Evolutionary conservation across 2,329 filamentous ascomycete species (phyloP).

Genomic region (Exophiala spinifera): DNA sequence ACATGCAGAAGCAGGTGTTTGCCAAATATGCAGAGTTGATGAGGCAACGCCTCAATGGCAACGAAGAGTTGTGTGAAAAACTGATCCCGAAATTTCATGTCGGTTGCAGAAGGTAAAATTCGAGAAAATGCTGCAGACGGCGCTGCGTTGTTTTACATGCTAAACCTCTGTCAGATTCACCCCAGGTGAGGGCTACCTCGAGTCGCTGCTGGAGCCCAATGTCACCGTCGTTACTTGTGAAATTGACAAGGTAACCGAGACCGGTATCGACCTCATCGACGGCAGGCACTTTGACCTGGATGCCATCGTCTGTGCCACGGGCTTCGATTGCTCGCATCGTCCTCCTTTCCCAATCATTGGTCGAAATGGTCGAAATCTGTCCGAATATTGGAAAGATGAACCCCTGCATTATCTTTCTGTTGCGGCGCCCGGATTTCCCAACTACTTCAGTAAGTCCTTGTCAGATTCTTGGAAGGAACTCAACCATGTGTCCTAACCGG

Average conservation of each 20-base stretch:
- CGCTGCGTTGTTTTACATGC: conserved; percentile 7
- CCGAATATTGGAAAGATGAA: conserved; percentile 33
- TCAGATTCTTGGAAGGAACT: neutral
- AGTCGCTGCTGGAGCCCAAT: conserved; percentile 23
- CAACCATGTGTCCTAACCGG: too few relatives aligned
- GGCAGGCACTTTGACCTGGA: conserved; percentile 33
- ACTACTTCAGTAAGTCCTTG: conserved; percentile 28
- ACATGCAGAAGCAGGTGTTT: conserved; percentile 11
- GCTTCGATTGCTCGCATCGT: conserved; percentile 1
- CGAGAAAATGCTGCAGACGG: conserved; percentile 8
- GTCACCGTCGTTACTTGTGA: conserved; percentile 16
- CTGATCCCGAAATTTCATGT: conserved; percentile 37
- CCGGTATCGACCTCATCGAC: conserved; percentile 32
- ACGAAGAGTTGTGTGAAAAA: conserved; percentile 33
- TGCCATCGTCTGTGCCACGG: conserved; percentile 17
- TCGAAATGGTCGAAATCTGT: conserved; percentile 19
- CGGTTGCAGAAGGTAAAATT: conserved; percentile 45
- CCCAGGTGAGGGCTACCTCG: conserved; percentile 35
- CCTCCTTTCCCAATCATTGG: neutral
- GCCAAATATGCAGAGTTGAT: conserved; percentile 21
- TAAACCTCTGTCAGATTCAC: conserved; percentile 37
- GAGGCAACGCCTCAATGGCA: conserved; percentile 22
- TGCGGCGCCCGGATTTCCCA: conserved; percentile 46
- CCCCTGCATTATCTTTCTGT: conserved; percentile 44
- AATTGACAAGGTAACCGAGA: conserved; percentile 31